A percentile compares a stretch with the other conserved stretches of the same genome.
phyloP scores from a whole-genome alignment of 768 basidiomycete species.

The Brasilioporus rufonigricans region DNA sequence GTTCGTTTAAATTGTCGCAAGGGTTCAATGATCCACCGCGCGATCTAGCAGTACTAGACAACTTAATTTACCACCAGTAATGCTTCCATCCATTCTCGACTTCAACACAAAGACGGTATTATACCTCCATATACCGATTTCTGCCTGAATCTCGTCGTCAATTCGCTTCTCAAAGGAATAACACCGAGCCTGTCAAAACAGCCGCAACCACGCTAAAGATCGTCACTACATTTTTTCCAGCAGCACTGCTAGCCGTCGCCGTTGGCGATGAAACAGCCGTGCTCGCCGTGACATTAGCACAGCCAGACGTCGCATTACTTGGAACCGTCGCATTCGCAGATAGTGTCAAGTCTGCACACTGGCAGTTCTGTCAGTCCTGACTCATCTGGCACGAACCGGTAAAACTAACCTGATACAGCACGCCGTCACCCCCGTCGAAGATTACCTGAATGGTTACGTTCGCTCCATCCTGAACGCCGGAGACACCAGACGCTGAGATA shows the following conservation, averaged over 20 bases:
- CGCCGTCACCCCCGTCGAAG: conserved; percentile 69
- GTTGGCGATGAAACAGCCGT: conserved; percentile 11
- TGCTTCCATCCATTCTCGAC: background rate
- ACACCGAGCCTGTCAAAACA: conserved; percentile 8
- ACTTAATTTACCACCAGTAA: no score
- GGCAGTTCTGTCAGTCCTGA: background rate
- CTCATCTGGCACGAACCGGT: background rate
- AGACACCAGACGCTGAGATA: conserved; percentile 47
- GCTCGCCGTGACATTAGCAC: conserved; percentile 34
- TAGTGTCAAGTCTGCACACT: conserved; percentile 83
- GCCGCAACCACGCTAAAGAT: conserved; percentile 7
- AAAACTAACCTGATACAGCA: conserved; percentile 59
- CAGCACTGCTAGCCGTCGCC: conserved; percentile 15
- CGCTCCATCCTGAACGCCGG: conserved; percentile 54
- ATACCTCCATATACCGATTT: background rate
- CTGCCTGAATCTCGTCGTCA: background rate
- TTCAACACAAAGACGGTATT: background rate
- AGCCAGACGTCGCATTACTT: conserved; percentile 35
- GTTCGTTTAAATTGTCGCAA: no score
- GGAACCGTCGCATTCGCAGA: conserved; percentile 50
- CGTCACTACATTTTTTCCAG: conserved; percentile 14
- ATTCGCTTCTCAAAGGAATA: conserved; percentile 10
- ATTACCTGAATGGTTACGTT: conserved; percentile 73
- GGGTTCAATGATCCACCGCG: no score
- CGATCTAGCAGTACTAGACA: no score